Evolutionary conservation across 495 filamentous ascomycete genomes (phyloP), one percentile per base, ranked within the genome.

Genomic region (Tuber brumale): DNA sequence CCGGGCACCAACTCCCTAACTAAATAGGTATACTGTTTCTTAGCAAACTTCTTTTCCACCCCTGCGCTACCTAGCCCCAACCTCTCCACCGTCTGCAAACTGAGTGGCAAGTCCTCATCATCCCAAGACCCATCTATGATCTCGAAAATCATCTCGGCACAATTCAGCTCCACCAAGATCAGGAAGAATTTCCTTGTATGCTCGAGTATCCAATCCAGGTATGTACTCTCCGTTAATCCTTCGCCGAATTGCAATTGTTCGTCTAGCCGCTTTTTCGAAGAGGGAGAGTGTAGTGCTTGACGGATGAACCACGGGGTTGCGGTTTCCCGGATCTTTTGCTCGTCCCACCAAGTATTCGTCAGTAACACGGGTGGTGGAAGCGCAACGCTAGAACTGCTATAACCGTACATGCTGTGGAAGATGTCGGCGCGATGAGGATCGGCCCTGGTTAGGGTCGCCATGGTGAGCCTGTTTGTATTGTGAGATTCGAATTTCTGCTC

Each of bases 151-250:
- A 91, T 91, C 76, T 93, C 91, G 0, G 94, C 91, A 19, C 93
- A 88, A 0, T 91, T 93, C 71, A 97, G 86, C 75, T 94, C 91
- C 61, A 90, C 87, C 45, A 97, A 87, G 45, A 94, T 92, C 45
- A 98, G 87, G 79, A 97, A 98, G 73, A 97, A 88, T 74, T 90
- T 88, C 77, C 89, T 91, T 6, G 93, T 91, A 79, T 91, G 92
- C 76, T 91, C 85, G 72, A 96, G 86, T 76, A 98, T 96, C 92
- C 93, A 96, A 79, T 97, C 94, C 84, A 93, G 90, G 81, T 97
- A 98, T 1, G 93, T 96, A 78, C 93, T 91, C 80, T 93, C 92
- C 2, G 94, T 97, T 78, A 97, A 84, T 19, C 91, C 92, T 81
- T 94, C 93, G n/a, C 93, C 94, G 85, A 95, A 97, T 27, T 88